A percentile compares a stretch with the other conserved stretches of the same genome.
Evolutionary conservation across 495 filamentous ascomycete genomes (phyloP).

Genomic region (Bathelium albidoporum): DNA sequence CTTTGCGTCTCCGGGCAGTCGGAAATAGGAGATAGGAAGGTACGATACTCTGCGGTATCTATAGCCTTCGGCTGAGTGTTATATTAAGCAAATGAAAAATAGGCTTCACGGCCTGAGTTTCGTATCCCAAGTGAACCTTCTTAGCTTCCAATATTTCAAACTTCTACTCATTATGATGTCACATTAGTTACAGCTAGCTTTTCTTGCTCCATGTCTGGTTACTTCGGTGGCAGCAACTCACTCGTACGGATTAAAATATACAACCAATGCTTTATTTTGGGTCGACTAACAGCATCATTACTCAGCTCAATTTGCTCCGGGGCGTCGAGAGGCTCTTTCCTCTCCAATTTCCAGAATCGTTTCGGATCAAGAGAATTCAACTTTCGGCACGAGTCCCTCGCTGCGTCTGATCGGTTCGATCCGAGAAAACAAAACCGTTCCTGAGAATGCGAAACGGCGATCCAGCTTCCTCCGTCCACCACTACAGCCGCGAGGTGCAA

Average conservation of each 20-base stretch:
- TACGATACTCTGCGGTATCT: not conserved
- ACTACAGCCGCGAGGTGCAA: slow-evolving; percentile 20
- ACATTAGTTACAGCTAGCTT: not conserved
- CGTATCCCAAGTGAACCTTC: not conserved
- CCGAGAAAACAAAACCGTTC: slow-evolving; percentile 21
- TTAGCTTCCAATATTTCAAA: not conserved
- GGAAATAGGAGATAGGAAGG: not conserved
- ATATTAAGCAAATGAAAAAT: not conserved
- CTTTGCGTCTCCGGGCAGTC: not conserved
- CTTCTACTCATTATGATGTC: not conserved
- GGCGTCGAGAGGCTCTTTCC: slow-evolving; percentile 19
- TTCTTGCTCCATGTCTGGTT: not conserved
- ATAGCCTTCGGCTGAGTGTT: not conserved
- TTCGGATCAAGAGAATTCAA: slow-evolving; percentile 12
- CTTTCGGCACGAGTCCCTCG: not conserved
- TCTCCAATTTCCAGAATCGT: slow-evolving; percentile 15
- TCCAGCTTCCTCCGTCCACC: slow-evolving; percentile 16
- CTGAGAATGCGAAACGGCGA: slow-evolving; percentile 17
- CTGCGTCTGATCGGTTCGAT: not conserved
- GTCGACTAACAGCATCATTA: slow-evolving; percentile 7
- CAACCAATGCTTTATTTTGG: slow-evolving; percentile 21
- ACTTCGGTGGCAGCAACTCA: not conserved
- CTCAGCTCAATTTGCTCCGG: not conserved
- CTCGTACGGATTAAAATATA: slow-evolving; percentile 11
- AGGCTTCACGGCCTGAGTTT: not conserved